Evolutionary conservation across 2,329 filamentous ascomycete species (phyloP).

Genomic region (Zymoseptoria passerinii): DNA sequence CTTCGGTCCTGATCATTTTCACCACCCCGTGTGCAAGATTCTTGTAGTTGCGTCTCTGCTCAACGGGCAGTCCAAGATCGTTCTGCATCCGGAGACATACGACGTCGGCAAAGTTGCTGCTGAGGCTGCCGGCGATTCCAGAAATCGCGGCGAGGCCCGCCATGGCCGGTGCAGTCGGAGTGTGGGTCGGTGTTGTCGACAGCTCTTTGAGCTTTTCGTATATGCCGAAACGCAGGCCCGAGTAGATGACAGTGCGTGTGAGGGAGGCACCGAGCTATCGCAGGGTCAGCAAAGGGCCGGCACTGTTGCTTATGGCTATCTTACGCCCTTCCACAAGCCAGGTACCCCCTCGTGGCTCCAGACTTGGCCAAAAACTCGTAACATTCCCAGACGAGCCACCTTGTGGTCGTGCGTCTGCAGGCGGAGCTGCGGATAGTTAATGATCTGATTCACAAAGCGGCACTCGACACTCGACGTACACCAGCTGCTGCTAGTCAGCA

Average conservation of each 20-base stretch:
- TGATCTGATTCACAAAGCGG: background rate
- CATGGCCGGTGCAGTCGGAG: constrained; percentile 12
- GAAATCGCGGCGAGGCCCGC: constrained; percentile 14
- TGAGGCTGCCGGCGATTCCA: constrained; percentile 14
- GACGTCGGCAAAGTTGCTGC: constrained; percentile 19
- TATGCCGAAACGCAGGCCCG: constrained; percentile 16
- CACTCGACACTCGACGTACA: background rate
- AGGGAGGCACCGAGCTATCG: constrained; percentile 15
- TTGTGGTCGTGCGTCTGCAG: background rate
- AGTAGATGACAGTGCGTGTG: constrained; percentile 14
- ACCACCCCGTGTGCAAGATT: constrained; percentile 15
- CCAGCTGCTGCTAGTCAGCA: background rate
- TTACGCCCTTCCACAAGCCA: constrained; percentile 18
- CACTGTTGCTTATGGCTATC: background rate
- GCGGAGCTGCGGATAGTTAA: background rate
- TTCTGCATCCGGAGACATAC: constrained; percentile 18
- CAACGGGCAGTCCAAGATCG: constrained; percentile 12
- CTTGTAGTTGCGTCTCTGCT: constrained; percentile 15
- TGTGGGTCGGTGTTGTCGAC: constrained; percentile 15
- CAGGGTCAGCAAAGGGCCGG: background rate
- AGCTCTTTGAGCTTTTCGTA: constrained; percentile 19
- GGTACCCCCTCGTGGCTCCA: constrained; percentile 13
- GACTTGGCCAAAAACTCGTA: constrained; percentile 10
- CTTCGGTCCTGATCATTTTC: constrained; percentile 17
- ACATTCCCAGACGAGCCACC: constrained; percentile 5